Percentiles rank a stretch among this genome's conserved stretches.
Evolutionary conservation across 306 rosid genomes (phyloP).

Genomic region (Trifolium pratense): DNA sequence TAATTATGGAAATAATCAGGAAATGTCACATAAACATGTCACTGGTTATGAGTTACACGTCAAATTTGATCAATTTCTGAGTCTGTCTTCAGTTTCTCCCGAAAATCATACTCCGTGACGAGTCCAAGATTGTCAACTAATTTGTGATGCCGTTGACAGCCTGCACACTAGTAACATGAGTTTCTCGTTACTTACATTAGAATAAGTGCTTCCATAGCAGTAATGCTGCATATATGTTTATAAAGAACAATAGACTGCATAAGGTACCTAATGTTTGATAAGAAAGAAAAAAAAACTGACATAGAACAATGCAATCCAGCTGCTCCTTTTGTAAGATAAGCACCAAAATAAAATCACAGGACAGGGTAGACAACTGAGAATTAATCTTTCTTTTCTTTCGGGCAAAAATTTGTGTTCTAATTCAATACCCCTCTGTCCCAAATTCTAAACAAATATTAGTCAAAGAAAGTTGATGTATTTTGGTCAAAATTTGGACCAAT

Average conservation of each 20-base stretch:
- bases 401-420: background rate
- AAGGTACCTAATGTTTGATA: background rate
- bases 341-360: conserved; percentile 18
- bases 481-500: no score
- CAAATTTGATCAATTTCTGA: conserved; percentile 57
- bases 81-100: conserved; percentile 54
- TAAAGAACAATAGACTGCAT: conserved; percentile 11
- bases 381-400: background rate
- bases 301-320: background rate
- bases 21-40: conserved; percentile 29
- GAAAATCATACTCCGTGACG: conserved; percentile 70
- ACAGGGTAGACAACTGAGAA: conserved; percentile 7
- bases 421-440: background rate
- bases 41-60: conserved; percentile 8
- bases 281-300: background rate
- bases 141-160: conserved; percentile 76
- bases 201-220: conserved; percentile 3
- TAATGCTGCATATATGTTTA: background rate
- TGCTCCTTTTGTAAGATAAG: conserved; percentile 13
- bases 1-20: conserved; percentile 41
- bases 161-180: conserved; percentile 73
- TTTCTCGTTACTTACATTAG: conserved; percentile 40
- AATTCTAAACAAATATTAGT: no score
- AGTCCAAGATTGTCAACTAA: conserved; percentile 87
- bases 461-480: no score